Evolutionary conservation across 2,329 filamentous ascomycete species (phyloP).

Genomic region (Fusarium beomiforme): DNA sequence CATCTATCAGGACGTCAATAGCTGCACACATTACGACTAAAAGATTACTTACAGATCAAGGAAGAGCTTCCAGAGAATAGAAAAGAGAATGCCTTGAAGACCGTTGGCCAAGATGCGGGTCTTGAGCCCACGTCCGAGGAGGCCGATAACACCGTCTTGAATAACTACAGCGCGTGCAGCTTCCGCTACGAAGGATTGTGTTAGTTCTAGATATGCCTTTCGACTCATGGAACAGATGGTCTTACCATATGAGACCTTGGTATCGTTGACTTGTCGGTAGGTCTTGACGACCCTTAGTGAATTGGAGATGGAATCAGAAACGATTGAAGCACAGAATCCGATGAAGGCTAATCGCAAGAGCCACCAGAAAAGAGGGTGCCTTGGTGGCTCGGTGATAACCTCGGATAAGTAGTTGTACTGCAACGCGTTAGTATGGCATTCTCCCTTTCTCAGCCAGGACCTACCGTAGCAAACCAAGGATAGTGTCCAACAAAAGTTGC

Average conservation of each 20-base stretch:
- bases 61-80: constrained; percentile 61
- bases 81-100: constrained; percentile 58
- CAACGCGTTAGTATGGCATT: neutral
- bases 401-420: constrained; percentile 57
- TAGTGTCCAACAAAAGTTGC: constrained; percentile 61
- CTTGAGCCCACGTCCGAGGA: constrained; percentile 57
- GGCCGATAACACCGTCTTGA: constrained; percentile 54
- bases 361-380: constrained; percentile 53
- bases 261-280: constrained; percentile 61
- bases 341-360: constrained; percentile 52
- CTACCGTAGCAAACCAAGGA: constrained; percentile 60
- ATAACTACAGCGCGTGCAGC: constrained; percentile 53
- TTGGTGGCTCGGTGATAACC: constrained; percentile 52
- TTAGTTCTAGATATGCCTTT: neutral
- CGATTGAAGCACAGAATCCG: constrained; percentile 55
- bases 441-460: neutral
- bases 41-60: constrained; percentile 54
- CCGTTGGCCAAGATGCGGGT: constrained; percentile 61
- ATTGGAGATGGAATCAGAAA: constrained; percentile 59
- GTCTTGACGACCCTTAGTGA: constrained; percentile 60
- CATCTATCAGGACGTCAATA: neutral
- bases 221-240: fast-evolving
- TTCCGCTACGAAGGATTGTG: constrained; percentile 45
- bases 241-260: constrained; percentile 57
- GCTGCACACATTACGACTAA: fast-evolving